Base-by-base conservation (phyloP, 2,329 filamentous ascomycete genomes). In the Alternaria triticimaculans region DNA sequence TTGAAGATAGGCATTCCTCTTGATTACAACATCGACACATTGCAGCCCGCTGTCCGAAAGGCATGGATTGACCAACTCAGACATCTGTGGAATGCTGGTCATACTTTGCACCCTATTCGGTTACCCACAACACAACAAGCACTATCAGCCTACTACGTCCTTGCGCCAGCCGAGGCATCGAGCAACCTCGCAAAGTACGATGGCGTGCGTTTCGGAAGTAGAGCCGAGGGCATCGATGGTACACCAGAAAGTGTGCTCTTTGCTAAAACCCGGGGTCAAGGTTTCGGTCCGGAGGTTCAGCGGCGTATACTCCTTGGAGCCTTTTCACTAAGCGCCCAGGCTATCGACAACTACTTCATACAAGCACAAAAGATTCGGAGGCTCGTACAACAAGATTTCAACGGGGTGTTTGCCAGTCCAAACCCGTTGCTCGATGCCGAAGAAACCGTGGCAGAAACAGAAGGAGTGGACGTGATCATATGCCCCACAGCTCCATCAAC, bases 131-230 rank as follows among this genome's bases (percentile, higher is more conserved):
- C 95, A 1, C 90, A 89, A 66, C 90, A 92, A 70, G 95, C 96
- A 0, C 87, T 99, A 1, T 92, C 94, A 20, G 92, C 96, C 33
- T 99, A 99, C 83, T 99, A 99, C 80, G 88, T 99, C 60, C 89
- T 99, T 60, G 96, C 96, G 1, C 93, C 96, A 0, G 95, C 96
- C 15, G 96, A 99, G 81, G 96, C 96, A 4, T 93, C 93, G 2
- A 98, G 95, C 15, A 99, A 99, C 74, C 87, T 99, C 3, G 93
- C 96, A 61, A 97, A 97, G 78, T 99, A 97, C 79, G 96, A 99
- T 73, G 96, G 96, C 20, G 89, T 98, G n/a, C 91, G 96, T 11
- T 99, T 97, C 80, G 96, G 96, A 2, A 85, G 84, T 20, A 86
- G 89, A 28, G 82, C 77, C 10, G 59, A 74, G 9, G 85, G 84